These are phyloP conservation scores for Wickerhamomyces sp. DNA, from an alignment of 1,139 yeast genomes.

Conservation along the genomic window DNA sequence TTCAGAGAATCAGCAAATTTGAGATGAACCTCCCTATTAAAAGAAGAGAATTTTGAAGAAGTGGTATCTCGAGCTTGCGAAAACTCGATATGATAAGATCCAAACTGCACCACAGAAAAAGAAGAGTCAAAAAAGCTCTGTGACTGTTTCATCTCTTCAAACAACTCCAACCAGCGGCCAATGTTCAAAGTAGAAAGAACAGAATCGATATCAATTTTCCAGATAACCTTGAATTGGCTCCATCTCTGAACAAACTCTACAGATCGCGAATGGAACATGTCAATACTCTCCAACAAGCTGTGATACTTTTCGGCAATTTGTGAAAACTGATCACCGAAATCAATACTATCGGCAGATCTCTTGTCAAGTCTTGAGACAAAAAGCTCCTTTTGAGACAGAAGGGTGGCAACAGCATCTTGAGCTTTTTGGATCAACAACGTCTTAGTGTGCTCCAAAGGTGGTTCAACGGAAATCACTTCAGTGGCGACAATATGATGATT, in stretches of 20 bases:
- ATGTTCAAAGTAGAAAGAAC: constrained; percentile 32
- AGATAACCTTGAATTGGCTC: constrained; percentile 51
- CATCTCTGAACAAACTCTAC: constrained; percentile 33
- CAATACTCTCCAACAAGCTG: constrained; percentile 9
- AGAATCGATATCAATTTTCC: constrained; percentile 45
- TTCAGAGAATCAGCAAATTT: constrained; percentile 38
- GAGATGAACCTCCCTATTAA: constrained; percentile 46
- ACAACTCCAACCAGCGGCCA: constrained; percentile 41
- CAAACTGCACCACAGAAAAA: constrained; percentile 35
- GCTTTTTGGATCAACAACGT: constrained; percentile 26
- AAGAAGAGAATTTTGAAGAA: constrained; percentile 49
- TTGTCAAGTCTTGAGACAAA: constrained; percentile 27
- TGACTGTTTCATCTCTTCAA: constrained; percentile 41
- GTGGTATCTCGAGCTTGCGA: constrained; percentile 51
- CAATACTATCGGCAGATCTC: not conserved
- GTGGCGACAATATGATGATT: constrained; percentile 38
- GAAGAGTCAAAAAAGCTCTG: constrained; percentile 50
- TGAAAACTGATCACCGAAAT: constrained; percentile 5
- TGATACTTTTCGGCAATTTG: constrained; percentile 7
- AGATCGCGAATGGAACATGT: constrained; percentile 7
- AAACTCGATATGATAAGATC: constrained; percentile 38
- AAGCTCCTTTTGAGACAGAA: constrained; percentile 23
- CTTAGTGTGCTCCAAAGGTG: constrained; percentile 35
- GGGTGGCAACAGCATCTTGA: constrained; percentile 25
- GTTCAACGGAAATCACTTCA: constrained; percentile 38